Base-by-base conservation (phyloP, 2,329 filamentous ascomycete species). In the Fusarium euwallaceae region DNA sequence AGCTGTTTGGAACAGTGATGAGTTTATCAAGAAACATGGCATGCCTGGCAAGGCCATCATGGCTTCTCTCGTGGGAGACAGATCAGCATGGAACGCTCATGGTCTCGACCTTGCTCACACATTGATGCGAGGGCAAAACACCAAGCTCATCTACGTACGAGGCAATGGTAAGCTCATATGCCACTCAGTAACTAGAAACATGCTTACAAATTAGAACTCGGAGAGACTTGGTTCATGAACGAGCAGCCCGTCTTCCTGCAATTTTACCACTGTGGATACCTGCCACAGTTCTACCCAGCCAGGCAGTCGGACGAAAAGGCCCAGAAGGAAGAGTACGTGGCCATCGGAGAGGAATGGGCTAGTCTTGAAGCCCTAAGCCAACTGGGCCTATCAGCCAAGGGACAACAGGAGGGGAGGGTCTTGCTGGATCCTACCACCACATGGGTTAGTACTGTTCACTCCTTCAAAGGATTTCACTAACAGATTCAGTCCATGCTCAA, bases 151-250 rank as follows among this genome's bases (percentile, higher is more conserved):
- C 1, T 74, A 74, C 10, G 32, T 74, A 9, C 64, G 72, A 10
- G 71, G 72, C 0, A 74, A 60, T 10, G 64, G 72, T 74, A 60
- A 5, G 72, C 24, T 27, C 24, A 27, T 2, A 27, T 27, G 5
- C 1, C 24, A 27, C 1, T 27, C 1, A 27, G 24, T 27, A 27
- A 27, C 24, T 3, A 22, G 9, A 5, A 39, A 4, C 12, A 55
- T 20, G 4, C 72, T 74, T 1, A 74, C 11, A 0, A 4, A 3
- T 7, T 6, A 74, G 72, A 61, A 1, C 20, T 74, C 4, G 72
- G 71, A 4, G 72, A 74, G 8, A 74, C 72, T 0, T 74, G 72
- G 72, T 74, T 74, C 1, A 60, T 74, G 4, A 72, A 74, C 2
- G 68, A 74, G 1, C 55, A 72, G 11, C 68, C 72, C 0, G 53